Percentiles rank a stretch among this genome's conserved stretches.
These are phyloP conservation scores for Jackrogersella minutella DNA, from an alignment of 495 filamentous ascomycete genomes.

Conservation along the genomic window DNA sequence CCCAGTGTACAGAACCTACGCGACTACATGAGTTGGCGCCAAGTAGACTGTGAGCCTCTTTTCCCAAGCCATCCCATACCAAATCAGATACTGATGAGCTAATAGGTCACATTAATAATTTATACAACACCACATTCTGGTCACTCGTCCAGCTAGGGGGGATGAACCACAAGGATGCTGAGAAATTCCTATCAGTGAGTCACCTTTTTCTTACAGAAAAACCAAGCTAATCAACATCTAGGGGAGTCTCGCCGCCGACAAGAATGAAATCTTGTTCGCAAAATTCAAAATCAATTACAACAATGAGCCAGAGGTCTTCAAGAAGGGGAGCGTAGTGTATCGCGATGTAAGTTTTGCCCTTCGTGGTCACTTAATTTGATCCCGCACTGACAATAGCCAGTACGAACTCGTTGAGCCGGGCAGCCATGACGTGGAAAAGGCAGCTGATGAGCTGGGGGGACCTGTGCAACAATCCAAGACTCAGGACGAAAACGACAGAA, in stretches of 20 bases:
- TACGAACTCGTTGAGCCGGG: conserved; percentile 64
- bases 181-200: conserved; percentile 74
- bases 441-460: conserved; percentile 51
- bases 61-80: background rate
- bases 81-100: conserved; percentile 12
- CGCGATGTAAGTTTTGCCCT: conserved; percentile 68
- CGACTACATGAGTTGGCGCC: conserved; percentile 97
- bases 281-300: conserved; percentile 95
- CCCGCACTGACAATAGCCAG: conserved; percentile 41
- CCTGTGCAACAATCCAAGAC: conserved; percentile 68
- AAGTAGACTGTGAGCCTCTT: conserved; percentile 82
- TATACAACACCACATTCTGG: conserved; percentile 99
- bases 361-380: background rate
- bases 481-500: conserved; percentile 79
- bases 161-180: conserved; percentile 77
- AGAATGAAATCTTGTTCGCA: conserved; percentile 95
- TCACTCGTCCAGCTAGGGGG: conserved; percentile 79
- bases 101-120: conserved; percentile 93
- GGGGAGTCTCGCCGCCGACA: conserved; percentile 84
- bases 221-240: conserved; percentile 44
- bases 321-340: conserved; percentile 90
- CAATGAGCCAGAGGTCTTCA: conserved; percentile 89
- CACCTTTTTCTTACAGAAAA: background rate
- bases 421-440: conserved; percentile 45
- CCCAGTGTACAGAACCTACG: conserved; percentile 78